phyloP scores from a whole-genome alignment of 2,329 filamentous ascomycete species.

The Apiospora hydei region DNA sequence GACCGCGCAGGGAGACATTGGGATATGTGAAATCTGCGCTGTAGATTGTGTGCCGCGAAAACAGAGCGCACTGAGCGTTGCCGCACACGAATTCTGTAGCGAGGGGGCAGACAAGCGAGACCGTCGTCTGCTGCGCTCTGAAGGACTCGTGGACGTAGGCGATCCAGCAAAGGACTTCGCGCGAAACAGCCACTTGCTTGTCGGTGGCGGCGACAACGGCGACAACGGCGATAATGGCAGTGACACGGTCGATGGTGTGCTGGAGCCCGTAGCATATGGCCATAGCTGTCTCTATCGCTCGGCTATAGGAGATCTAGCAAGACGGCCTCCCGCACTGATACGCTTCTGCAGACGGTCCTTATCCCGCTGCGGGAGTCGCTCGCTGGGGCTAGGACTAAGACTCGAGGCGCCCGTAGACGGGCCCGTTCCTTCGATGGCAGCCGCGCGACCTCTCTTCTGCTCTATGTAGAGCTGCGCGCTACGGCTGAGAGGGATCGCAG shows the following conservation, averaged over 20 bases:
- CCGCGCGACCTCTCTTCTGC: slow-evolving; percentile 67
- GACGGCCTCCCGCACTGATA: slow-evolving; percentile 77
- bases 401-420: slow-evolving; percentile 59
- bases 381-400: slow-evolving; percentile 47
- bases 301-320: slow-evolving; percentile 70
- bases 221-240: slow-evolving; percentile 2
- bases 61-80: slow-evolving; percentile 18
- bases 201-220: neutral
- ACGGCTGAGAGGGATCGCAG: slow-evolving; percentile 83
- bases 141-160: neutral
- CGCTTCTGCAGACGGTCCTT: slow-evolving; percentile 80
- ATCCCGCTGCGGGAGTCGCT: slow-evolving; percentile 62
- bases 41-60: slow-evolving; percentile 11
- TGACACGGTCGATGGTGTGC: slow-evolving; percentile 27
- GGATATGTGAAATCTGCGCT: neutral
- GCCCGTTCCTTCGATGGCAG: slow-evolving; percentile 47
- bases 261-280: slow-evolving; percentile 26
- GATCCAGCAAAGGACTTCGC: slow-evolving; percentile 13
- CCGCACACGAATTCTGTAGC: slow-evolving; percentile 12
- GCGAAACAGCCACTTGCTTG: slow-evolving; percentile 11
- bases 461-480: slow-evolving; percentile 86
- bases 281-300: slow-evolving; percentile 52
- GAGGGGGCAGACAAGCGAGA: slow-evolving; percentile 9
- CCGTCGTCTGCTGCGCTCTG: slow-evolving; percentile 3
- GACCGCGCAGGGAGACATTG: slow-evolving; percentile 13